Percentiles rank a stretch among this genome's conserved stretches.
Evolutionary conservation across 805 yeast genomes (phyloP).

Genomic region (Clavispora santaluciae): DNA sequence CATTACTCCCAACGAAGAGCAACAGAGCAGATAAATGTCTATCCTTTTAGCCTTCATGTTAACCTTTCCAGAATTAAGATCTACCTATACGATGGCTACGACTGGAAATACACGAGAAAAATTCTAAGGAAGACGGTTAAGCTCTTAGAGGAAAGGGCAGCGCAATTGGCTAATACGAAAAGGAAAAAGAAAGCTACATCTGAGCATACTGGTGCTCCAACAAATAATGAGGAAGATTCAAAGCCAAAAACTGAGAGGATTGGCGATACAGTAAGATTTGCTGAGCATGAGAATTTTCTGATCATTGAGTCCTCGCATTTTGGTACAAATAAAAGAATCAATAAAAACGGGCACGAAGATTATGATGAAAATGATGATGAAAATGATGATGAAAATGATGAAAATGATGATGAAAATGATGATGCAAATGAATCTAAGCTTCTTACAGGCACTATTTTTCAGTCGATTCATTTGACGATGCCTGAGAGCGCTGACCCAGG

Average conservation of each 20-base stretch:
- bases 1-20: conserved; percentile 8
- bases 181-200: conserved; percentile 9
- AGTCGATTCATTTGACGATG: conserved; percentile 70
- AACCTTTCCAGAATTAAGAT: conserved; percentile 38
- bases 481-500: conserved; percentile 46
- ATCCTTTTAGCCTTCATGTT: conserved; percentile 26
- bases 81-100: conserved; percentile 82
- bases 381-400: conserved; percentile 4
- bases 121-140: conserved; percentile 63
- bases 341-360: conserved; percentile 2
- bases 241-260: neutral
- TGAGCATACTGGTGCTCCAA: conserved; percentile 13
- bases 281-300: neutral
- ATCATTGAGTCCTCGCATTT: neutral
- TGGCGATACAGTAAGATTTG: neutral
- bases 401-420: neutral
- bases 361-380: conserved; percentile 6
- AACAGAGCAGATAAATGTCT: conserved; percentile 3
- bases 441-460: conserved; percentile 59
- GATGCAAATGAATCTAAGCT: conserved; percentile 1
- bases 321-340: no score
- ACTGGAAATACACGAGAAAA: conserved; percentile 76
- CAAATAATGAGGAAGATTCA: conserved; percentile 1
- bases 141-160: conserved; percentile 50
- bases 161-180: conserved; percentile 5